Conservation (phyloP, 495 filamentous ascomycete species). For the Penicillium daleae region DNA sequence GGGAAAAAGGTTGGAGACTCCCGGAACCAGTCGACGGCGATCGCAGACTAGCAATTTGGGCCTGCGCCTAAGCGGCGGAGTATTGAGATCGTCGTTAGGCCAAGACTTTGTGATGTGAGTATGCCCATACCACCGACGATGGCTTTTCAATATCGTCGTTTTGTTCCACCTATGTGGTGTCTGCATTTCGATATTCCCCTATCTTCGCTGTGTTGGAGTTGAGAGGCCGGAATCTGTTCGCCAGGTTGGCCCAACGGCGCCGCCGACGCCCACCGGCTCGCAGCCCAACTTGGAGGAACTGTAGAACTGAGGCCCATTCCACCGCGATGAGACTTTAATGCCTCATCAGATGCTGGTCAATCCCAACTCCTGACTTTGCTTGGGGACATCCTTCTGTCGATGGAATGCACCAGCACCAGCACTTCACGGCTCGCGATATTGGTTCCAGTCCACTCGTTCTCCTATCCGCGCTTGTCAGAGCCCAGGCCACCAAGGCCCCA, state of each 20-base stretch:
- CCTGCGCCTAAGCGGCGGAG: conserved; percentile 10
- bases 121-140: neutral
- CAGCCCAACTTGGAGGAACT: neutral
- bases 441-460: neutral
- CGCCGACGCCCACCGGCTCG: conserved; percentile 8
- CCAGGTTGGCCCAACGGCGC: conserved; percentile 15
- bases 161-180: conserved; percentile 1
- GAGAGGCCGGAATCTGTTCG: neutral
- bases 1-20: conserved; percentile 19
- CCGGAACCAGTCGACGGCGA: conserved; percentile 14
- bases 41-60: conserved; percentile 10
- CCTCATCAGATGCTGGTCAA: neutral
- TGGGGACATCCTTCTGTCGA: neutral
- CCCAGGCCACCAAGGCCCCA: conserved; percentile 24
- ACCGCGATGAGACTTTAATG: neutral
- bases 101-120: neutral
- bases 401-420: neutral
- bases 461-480: conserved; percentile 1
- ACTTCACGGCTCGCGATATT: neutral
- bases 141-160: neutral
- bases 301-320: conserved; percentile 3
- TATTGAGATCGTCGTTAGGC: conserved; percentile 13
- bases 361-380: neutral
- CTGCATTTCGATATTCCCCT: neutral
- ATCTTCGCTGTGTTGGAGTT: neutral